Base-by-base conservation (phyloP, 495 filamentous ascomycete genomes). In the Aspergillus steynii region DNA sequence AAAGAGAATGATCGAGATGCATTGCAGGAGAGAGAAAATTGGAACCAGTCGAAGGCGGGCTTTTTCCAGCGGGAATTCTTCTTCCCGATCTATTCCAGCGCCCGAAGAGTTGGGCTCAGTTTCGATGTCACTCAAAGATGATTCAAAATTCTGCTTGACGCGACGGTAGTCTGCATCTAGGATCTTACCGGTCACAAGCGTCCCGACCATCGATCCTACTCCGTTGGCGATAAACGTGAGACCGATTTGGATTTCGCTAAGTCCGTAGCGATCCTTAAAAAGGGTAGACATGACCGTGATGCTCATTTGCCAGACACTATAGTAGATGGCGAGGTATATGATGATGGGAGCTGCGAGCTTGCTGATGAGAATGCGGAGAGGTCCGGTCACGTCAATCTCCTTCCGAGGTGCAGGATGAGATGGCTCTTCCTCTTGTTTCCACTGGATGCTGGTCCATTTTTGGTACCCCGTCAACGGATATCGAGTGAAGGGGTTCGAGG, bases 241-340 rank as follows among this genome's bases (percentile, higher is more conserved):
- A 0, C 82, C 80, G 29, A 82, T 80, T 47, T 82, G 75, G 6
- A 77, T 77, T 58, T 81, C 79, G 27, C 56, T 64, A 1, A 81
- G 66, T 6, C 69, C 70, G 61, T 85, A 85, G 4, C 64, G 52
- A 2, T 59, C 65, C 32, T 72, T 67, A 67, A 81, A 84, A 8
- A 85, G 72, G 10, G 80, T 74, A 0, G 82, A 82, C 76, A 83
- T 80, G 37, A 77, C 76, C 0, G 82, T 81, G 56, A 83, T 83
- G 60, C 72, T 81, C 80, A 85, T 84, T 57, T 84, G 81, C 82
- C 82, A 85, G 34, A 80, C 75, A 14, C 82, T 74, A 61, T 84
- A 84, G 65, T 82, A 81, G 0, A 83, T 63, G 1, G 78, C 75
- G 27, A 82, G 67, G 56, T 81, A 86, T 15, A 81, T 9, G 34